phyloP scores from a whole-genome alignment of 768 basidiomycete genomes.

The Xerocomus brunneocitrinus region DNA sequence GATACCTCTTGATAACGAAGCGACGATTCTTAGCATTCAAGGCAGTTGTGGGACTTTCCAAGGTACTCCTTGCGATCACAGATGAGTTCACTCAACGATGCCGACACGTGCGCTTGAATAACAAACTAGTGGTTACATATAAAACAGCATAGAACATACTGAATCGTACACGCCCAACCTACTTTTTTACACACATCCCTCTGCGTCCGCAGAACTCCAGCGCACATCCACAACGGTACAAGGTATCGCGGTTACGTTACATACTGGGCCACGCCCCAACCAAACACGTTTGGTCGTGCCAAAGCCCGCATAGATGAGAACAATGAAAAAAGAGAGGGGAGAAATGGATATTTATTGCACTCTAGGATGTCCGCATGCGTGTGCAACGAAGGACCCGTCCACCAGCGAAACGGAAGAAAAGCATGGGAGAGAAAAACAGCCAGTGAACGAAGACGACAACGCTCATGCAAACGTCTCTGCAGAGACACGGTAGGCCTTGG shows the following conservation, averaged over 20 bases:
- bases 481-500: slow-evolving; percentile 10
- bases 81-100: neutral
- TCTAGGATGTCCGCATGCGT: neutral
- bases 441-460: neutral
- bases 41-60: too few relatives aligned
- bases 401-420: neutral
- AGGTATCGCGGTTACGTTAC: slow-evolving; percentile 24
- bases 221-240: slow-evolving; percentile 5
- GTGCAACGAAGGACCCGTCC: neutral
- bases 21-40: too few relatives aligned
- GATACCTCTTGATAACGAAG: too few relatives aligned
- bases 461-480: slow-evolving; percentile 16
- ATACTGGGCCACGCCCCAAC: slow-evolving; percentile 6
- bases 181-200: slow-evolving; percentile 5
- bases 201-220: neutral
- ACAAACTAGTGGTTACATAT: slow-evolving; percentile 10
- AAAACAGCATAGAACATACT: slow-evolving; percentile 6
- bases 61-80: too few relatives aligned
- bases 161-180: slow-evolving; percentile 7
- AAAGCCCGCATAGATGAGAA: slow-evolving; percentile 8
- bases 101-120: neutral
- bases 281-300: slow-evolving; percentile 1
- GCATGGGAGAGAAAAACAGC: neutral
- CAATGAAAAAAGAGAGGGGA: neutral
- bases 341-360: neutral